phyloP scores from a whole-genome alignment of 108 stramenopile genomes.

The Nitzschia putrida region DNA sequence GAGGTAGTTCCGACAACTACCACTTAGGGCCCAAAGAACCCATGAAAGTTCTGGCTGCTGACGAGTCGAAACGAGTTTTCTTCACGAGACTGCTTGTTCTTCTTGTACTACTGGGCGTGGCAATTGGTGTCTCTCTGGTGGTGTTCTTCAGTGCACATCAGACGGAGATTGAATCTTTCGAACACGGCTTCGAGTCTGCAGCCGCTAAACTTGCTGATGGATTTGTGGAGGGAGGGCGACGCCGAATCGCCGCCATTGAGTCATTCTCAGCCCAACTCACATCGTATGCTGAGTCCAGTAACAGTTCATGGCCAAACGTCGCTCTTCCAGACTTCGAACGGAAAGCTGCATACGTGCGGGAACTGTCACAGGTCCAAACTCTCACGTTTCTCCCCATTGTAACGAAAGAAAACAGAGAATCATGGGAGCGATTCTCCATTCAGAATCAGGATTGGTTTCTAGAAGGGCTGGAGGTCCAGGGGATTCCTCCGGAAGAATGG shows the following conservation, averaged over 20 bases:
- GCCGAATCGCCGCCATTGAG: conserved; percentile 10
- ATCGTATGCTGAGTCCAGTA: conserved; percentile 2
- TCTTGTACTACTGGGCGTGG: background rate
- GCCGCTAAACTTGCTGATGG: background rate
- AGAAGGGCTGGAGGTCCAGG: conserved; percentile 6
- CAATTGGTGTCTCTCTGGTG: conserved; percentile 1
- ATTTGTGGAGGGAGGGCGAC: background rate
- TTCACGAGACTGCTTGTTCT: background rate
- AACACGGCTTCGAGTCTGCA: background rate
- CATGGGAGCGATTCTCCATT: conserved; percentile 7
- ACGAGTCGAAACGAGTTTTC: background rate
- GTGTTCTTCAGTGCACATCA: background rate
- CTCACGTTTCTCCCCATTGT: conserved; percentile 12
- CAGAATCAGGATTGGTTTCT: conserved; percentile 14
- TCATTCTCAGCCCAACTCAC: background rate
- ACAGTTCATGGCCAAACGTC: conserved; percentile 20
- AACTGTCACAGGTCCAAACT: conserved; percentile 2
- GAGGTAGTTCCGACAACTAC: too few relatives aligned
- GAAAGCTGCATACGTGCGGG: background rate
- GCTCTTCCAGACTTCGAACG: conserved; percentile 14
- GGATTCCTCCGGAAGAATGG: conserved; percentile 5
- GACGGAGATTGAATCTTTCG: background rate
- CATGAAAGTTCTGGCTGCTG: background rate
- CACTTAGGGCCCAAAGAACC: background rate
- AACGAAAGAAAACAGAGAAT: background rate